phyloP scores from a whole-genome alignment of 2,329 filamentous ascomycete species.

The Epichloe baconii region DNA sequence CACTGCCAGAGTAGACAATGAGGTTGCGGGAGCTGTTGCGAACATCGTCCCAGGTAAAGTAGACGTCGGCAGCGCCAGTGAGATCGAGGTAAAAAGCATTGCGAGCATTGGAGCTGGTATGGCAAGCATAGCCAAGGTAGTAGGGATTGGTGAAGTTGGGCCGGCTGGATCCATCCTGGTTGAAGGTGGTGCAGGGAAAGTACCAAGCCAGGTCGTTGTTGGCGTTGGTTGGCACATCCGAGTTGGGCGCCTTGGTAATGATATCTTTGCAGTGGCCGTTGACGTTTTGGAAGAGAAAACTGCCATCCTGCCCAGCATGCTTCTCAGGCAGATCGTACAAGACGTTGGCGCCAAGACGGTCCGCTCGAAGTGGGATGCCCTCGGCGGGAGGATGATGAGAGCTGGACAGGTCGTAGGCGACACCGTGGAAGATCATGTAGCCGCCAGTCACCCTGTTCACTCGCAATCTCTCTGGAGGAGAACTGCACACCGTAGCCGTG shows the following conservation, averaged over 20 bases:
- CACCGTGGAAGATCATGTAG: conserved; percentile 94
- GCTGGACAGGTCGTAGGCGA: conserved; percentile 67
- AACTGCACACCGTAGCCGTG: conserved; percentile 72
- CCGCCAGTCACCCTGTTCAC: conserved; percentile 69
- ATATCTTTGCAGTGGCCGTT: conserved; percentile 92
- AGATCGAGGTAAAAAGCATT: conserved; percentile 63
- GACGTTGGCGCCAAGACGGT: conserved; percentile 55
- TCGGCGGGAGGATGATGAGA: conserved; percentile 70
- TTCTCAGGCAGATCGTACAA: conserved; percentile 75
- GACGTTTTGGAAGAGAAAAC: conserved; percentile 96
- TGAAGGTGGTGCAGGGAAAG: conserved; percentile 83
- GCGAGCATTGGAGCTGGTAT: conserved; percentile 59
- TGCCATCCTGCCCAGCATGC: conserved; percentile 81
- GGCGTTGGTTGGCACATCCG: conserved; percentile 66
- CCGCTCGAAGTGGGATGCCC: conserved; percentile 50
- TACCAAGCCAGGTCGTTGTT: conserved; percentile 81
- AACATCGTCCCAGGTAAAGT: conserved; percentile 91
- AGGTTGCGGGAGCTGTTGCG: conserved; percentile 81
- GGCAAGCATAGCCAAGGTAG: conserved; percentile 80
- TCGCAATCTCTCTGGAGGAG: conserved; percentile 57
- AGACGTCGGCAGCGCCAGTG: conserved; percentile 66
- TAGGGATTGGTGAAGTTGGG: conserved; percentile 62
- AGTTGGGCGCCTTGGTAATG: conserved; percentile 58
- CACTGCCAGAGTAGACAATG: conserved; percentile 86
- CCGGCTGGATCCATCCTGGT: conserved; percentile 76